phyloP scores from a whole-genome alignment of 495 filamentous ascomycete genomes.

The Pyrenula massariospora region DNA sequence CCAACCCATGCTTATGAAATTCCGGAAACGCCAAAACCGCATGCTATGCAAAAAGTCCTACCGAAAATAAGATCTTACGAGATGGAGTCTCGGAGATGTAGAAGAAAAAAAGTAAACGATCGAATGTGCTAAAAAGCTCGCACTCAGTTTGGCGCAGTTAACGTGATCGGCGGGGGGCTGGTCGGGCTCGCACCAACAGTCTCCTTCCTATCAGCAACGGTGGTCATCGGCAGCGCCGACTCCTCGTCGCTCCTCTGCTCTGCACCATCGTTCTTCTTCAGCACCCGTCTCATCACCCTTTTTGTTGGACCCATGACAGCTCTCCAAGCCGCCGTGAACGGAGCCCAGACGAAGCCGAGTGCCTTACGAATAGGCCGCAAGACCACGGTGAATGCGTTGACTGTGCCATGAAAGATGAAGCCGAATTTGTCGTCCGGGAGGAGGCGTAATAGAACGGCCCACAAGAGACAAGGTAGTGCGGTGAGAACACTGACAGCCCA shows the following conservation, averaged over 20 bases:
- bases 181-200: background rate
- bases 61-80: no score
- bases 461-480: slow-evolving; percentile 59
- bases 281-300: background rate
- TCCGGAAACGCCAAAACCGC: no score
- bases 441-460: slow-evolving; percentile 59
- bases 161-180: background rate
- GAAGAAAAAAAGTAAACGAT: no score
- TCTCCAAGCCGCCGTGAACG: background rate
- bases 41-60: no score
- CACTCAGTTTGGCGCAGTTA: background rate
- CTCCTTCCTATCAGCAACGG: background rate
- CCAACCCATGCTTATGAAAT: no score
- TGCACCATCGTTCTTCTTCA: background rate
- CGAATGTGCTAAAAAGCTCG: no score
- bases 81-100: no score
- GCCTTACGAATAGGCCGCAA: slow-evolving; percentile 18
- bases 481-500: slow-evolving; percentile 70
- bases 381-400: slow-evolving; percentile 18
- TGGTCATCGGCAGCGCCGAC: background rate
- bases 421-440: slow-evolving; percentile 48
- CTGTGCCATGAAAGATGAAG: slow-evolving; percentile 16
- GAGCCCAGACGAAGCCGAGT: background rate
- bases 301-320: background rate
- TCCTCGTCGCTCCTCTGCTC: background rate